phyloP scores from a whole-genome alignment of 495 filamentous ascomycete genomes.

The Elaphomyces granulatus region DNA sequence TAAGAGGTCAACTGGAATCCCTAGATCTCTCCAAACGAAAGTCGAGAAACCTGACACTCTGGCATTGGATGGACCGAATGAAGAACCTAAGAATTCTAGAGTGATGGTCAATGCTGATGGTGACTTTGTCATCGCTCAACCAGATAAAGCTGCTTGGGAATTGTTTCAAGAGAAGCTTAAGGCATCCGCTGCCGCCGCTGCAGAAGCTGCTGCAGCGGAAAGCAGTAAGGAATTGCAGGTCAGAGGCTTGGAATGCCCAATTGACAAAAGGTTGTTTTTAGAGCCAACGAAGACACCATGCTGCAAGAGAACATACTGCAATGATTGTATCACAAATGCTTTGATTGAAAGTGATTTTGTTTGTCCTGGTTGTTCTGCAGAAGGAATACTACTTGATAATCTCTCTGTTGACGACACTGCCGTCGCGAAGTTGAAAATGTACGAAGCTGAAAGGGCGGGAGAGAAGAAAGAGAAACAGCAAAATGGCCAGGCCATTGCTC shows the following conservation, averaged over 20 bases:
- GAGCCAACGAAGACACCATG: conserved; percentile 97
- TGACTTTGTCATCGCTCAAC: conserved; percentile 87
- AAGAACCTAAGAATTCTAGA: conserved; percentile 65
- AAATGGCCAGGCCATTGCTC: conserved; percentile 5
- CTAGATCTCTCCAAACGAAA: conserved; percentile 79
- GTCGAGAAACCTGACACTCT: conserved; percentile 77
- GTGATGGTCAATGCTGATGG: conserved; percentile 97
- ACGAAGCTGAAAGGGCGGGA: conserved; percentile 53
- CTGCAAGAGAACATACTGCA: conserved; percentile 94
- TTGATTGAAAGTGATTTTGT: conserved; percentile 95
- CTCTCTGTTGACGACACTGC: conserved; percentile 67
- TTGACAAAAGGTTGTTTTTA: conserved; percentile 94
- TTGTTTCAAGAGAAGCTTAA: conserved; percentile 87
- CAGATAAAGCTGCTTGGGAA: conserved; percentile 91
- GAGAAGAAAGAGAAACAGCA: conserved; percentile 42
- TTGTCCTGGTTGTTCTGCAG: conserved; percentile 80
- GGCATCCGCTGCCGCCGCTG: conserved; percentile 63
- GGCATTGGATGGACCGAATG: conserved; percentile 54
- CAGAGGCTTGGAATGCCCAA: conserved; percentile 76
- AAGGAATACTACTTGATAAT: conserved; percentile 87
- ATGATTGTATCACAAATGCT: conserved; percentile 95
- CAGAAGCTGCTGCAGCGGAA: conserved; percentile 50
- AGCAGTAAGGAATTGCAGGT: conserved; percentile 71
- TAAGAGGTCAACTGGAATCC: conserved; percentile 92
- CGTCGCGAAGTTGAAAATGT: conserved; percentile 61